These are phyloP conservation scores for Heliamphora pulchella DNA, from an alignment of 179 eudicot species.

Conservation along the genomic window DNA sequence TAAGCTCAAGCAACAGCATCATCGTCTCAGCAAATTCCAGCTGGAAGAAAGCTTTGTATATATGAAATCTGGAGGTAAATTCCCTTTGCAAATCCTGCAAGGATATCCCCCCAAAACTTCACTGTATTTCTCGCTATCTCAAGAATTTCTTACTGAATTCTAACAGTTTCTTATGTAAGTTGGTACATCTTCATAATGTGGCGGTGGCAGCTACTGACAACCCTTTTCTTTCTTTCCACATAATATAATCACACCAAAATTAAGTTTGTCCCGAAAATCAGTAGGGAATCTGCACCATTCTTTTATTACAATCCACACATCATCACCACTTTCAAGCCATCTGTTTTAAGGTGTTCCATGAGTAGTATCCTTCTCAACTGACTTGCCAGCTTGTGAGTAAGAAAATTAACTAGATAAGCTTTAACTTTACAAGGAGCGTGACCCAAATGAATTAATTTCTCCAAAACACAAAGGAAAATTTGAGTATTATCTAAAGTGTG, in stretches of 20 bases:
- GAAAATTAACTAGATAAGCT: constrained; percentile 5
- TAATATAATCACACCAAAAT: not conserved
- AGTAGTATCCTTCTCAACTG: not conserved
- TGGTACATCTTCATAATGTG: not conserved
- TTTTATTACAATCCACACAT: not conserved
- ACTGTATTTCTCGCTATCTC: not conserved
- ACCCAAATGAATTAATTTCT: not conserved
- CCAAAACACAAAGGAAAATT: not conserved
- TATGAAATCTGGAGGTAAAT: not conserved
- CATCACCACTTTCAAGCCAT: constrained; percentile 3
- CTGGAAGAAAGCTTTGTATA: not conserved
- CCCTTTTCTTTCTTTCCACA: not conserved
- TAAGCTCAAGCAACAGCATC: not conserved
- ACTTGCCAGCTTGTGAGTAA: constrained; percentile 5
- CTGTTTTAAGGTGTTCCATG: constrained; percentile 1
- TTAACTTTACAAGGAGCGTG: constrained; percentile 1
- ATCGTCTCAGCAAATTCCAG: not conserved
- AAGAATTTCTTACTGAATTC: not conserved
- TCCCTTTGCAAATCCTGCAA: not conserved
- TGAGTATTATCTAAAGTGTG: not conserved
- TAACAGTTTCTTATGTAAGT: not conserved
- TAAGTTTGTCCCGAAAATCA: not conserved
- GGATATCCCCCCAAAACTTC: not conserved
- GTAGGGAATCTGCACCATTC: not conserved
- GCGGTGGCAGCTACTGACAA: not conserved